Conservation (phyloP, 2,329 filamentous ascomycete genomes). For the Phyllosticta citribraziliensis region DNA sequence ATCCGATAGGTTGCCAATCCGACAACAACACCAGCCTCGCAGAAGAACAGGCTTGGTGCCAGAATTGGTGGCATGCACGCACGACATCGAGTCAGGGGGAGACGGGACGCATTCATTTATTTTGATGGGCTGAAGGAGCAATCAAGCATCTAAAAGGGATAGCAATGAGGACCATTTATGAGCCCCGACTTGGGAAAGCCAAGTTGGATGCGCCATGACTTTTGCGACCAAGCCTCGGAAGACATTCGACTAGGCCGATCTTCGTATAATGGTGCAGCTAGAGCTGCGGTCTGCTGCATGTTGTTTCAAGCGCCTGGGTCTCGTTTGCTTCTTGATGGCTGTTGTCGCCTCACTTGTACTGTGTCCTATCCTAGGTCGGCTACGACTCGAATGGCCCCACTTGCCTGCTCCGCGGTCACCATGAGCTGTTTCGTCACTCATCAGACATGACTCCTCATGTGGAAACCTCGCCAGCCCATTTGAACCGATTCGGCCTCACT, state of each 20-base stretch:
- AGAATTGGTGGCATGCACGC: too few species aligned
- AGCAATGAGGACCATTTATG: too few species aligned
- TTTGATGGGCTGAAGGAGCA: too few species aligned
- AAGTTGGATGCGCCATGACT: too few species aligned
- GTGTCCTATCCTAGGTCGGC: neutral
- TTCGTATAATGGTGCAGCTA: neutral
- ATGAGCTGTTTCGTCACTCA: neutral
- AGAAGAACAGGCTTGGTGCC: neutral
- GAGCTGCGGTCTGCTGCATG: neutral
- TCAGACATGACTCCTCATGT: neutral
- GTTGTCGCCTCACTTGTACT: slow-evolving; percentile 1
- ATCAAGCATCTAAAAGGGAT: too few species aligned
- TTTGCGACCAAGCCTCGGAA: too few species aligned
- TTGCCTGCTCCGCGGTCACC: neutral
- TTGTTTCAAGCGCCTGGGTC: neutral
- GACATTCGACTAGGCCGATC: neutral
- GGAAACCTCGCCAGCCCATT: slow-evolving; percentile 14
- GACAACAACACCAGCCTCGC: neutral
- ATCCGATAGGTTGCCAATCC: neutral
- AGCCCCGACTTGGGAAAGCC: too few species aligned
- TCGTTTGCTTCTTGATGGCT: neutral
- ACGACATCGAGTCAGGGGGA: too few species aligned
- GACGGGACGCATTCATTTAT: too few species aligned
- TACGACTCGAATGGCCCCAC: neutral
- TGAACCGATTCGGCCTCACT: slow-evolving; percentile 23